Evolutionary conservation across 2,329 filamentous ascomycete genomes (phyloP), one percentile per base, ranked within the genome.

Genomic region (Calonectria naviculata): DNA sequence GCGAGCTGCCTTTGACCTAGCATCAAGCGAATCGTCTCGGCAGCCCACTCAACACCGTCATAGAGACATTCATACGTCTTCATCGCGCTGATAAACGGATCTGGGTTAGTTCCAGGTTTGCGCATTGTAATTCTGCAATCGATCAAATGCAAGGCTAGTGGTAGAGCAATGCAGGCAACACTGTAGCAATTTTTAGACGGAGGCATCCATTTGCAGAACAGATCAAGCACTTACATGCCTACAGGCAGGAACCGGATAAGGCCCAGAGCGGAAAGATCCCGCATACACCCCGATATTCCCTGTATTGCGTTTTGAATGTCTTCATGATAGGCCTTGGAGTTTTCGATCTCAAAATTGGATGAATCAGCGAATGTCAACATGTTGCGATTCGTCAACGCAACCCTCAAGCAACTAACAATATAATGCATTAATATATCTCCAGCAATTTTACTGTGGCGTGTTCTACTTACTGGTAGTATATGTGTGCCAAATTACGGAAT

Each of bases 71-170:
- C 60, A 26, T 47, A 47, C 28, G 42, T 46, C 21, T 47, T 46
- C 41, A 63, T 63, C 1, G 60, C 60, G n/a, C 21, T 63, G 13
- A 63, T 63, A n/a, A 63, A 26, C 15, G 42, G 42, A 19, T 47
- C 42, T n/a, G 60, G 42, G 24, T 47, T 46, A n/a, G 28, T 36
- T 17, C 60, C 42, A 3, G 60, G 60, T 15, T 63, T 47, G 7
- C 42, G 42, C 41, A 42, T 47, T 4, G 42, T 46, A 21, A 56
- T 56, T 19, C 60, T 63, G 42, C 60, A 63, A 29, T 63, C 42
- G n/a, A 63, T 46, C 26, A 63, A 49, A 24, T 63, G 60, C 21
- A 63, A 19, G 2, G 60, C 60, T 4, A 63, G 42, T 17, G 60
- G 60, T 1, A 63, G 31, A n/a, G 60, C 42, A n/a, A 44, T 63